Conservation (phyloP, 2,329 filamentous ascomycete genomes). For the Metarhizium robertsii region DNA sequence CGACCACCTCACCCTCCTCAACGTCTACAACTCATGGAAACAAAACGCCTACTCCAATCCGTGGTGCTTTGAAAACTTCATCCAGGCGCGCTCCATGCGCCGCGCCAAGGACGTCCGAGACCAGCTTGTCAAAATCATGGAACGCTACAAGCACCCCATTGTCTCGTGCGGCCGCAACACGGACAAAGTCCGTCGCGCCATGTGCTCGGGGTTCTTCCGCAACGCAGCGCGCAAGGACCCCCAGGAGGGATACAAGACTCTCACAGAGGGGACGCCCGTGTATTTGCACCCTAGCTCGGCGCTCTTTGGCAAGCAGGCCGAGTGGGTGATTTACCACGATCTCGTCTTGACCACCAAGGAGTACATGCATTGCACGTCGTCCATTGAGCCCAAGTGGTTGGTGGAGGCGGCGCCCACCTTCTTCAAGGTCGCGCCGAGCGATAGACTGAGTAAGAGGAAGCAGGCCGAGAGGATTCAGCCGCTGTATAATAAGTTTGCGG, state of each 20-base stretch:
- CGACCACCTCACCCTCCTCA: constrained; percentile 88
- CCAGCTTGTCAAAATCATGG: constrained; percentile 89
- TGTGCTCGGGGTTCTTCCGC: constrained; percentile 92
- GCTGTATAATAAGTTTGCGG: constrained; percentile 83
- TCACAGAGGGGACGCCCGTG: constrained; percentile 90
- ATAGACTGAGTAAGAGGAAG: constrained; percentile 81
- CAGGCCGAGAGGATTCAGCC: constrained; percentile 92
- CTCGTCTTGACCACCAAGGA: constrained; percentile 92
- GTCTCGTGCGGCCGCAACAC: constrained; percentile 83
- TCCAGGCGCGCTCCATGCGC: constrained; percentile 82
- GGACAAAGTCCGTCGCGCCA: constrained; percentile 73
- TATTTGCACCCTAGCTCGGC: constrained; percentile 89
- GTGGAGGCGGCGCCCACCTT: constrained; percentile 97
- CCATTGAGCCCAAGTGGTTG: constrained; percentile 88
- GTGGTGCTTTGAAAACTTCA: constrained; percentile 98
- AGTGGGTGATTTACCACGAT: constrained; percentile 91
- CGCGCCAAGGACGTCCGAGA: constrained; percentile 87
- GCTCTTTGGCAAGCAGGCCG: constrained; percentile 88
- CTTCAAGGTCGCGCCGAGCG: constrained; percentile 91
- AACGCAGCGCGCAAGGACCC: constrained; percentile 93
- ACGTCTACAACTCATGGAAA: constrained; percentile 98
- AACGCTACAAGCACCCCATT: constrained; percentile 75
- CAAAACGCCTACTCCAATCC: constrained; percentile 68
- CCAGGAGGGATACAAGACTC: constrained; percentile 93
- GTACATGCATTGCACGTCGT: constrained; percentile 93